Evolutionary conservation across 805 yeast genomes (phyloP), one percentile per base, ranked within the genome.

Genomic region (Tetrapisispora namnaoensis): DNA sequence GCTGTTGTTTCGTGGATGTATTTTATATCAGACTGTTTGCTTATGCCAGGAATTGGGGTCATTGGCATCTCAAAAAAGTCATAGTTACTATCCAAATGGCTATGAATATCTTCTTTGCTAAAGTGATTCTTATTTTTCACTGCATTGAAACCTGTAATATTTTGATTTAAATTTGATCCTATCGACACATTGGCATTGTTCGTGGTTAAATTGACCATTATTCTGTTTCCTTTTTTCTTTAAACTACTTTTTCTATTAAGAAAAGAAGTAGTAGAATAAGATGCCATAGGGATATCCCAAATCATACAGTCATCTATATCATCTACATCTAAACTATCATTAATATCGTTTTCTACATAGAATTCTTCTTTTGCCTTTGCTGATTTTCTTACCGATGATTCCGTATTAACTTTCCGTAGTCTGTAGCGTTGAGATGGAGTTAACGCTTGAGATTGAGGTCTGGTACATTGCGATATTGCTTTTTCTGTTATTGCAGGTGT

Each of bases 231-330:
- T 27, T 40, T 35, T 14, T 43, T 43, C 32, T 43, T 43, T 22
- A 36, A 17, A 36, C 39, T 41, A 7, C 36, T 27, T n/a, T 35
- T 35, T 24, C 41, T 40, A 2, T 47, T 49, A 28, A 58, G 45
- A 42, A 58, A 56, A 17, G 63, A 60, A 37, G 50, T 56, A 2
- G 63, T 61, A 17, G 62, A 57, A 37, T 53, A 45, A 5, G 63
- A 58, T 1, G 80, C 73, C 53, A 68, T 66, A 2, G 82, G 82
- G 4, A 77, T 77, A 53, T 77, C 76, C 70, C 75, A 77, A 47
- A 75, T 70, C 13, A 69, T 45, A 0, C 70, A 61, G 43, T 68
- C 70, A 37, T 65, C 70, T 28, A 68, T 64, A 18, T 70, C 70
- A 34, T 55, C 57, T 34, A 55, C 60, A 47, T 54, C 54, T 43